These are phyloP conservation scores for Tricholoma flavovirens DNA, from an alignment of 768 basidiomycete genomes.

Conservation along the genomic window DNA sequence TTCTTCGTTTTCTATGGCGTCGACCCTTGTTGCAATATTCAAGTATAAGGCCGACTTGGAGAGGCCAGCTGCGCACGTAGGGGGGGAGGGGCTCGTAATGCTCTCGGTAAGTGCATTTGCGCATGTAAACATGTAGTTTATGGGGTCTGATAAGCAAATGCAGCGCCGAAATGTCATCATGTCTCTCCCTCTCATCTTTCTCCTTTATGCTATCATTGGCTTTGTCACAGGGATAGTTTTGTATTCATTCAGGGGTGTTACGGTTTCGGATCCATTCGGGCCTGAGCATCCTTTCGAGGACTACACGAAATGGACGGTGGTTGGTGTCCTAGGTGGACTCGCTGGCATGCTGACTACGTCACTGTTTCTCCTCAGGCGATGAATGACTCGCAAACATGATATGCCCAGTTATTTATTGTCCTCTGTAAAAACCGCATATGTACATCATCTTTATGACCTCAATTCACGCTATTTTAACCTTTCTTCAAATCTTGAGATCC, in stretches of 20 bases:
- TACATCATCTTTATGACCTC: not conserved
- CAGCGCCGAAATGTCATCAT: slow-evolving; percentile 59
- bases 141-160: not conserved
- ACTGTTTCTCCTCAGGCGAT: slow-evolving; percentile 31
- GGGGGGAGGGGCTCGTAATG: slow-evolving; percentile 51
- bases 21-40: slow-evolving; percentile 65
- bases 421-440: not conserved
- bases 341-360: slow-evolving; percentile 56
- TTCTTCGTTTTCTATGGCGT: slow-evolving; percentile 63
- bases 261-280: slow-evolving; percentile 30
- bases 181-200: slow-evolving; percentile 69
- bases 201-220: slow-evolving; percentile 64
- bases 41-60: slow-evolving; percentile 63
- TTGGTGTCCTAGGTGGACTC: slow-evolving; percentile 60
- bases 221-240: slow-evolving; percentile 62
- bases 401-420: not conserved
- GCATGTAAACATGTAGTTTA: not conserved
- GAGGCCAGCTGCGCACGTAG: slow-evolving; percentile 40
- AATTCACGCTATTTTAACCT: not conserved
- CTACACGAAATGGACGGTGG: slow-evolving; percentile 56
- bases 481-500: too few species aligned
- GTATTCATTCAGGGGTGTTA: slow-evolving; percentile 56
- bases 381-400: slow-evolving; percentile 4
- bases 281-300: slow-evolving; percentile 46
- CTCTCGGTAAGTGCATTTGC: slow-evolving; percentile 34